Evolutionary conservation across 31 red algal genomes (phyloP), one percentile per base, ranked within the genome.

Genomic region (Asparagopsis taxiformis): DNA sequence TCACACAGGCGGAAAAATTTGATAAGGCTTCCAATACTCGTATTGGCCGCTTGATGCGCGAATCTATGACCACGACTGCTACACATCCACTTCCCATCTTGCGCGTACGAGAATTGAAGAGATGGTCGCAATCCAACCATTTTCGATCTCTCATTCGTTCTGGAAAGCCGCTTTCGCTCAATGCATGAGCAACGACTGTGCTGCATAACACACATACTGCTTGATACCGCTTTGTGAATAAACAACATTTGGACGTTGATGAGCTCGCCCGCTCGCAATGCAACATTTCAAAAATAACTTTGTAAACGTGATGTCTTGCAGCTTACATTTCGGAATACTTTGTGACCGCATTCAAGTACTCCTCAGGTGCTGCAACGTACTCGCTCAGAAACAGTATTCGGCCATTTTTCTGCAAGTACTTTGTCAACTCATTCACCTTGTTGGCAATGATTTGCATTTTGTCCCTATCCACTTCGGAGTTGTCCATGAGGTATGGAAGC

Each of bases 401-500:
- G 8, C 77, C 87, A 41, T 91, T 80, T 29, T 75, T 81, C 54
- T 91, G 65, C 75, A 91, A 54, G 50, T 82, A 91, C 65, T 70
- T 77, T 9, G 59, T 53, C 13, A 91, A 31, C 23, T 91, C 87
- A 55, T 91, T 91, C 0, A 77, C 87, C 51, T 81, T 81, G n/a
- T 91, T 77, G 16, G 87, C 87, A 35, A 91, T 82, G 28, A 50
- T 60, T 23, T 82, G 33, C 69, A 91, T 65, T 6, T 51, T 70
- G 3, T 74, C 69, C 32, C 46, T 62, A 26, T 66, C 61, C 24
- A 81, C 70, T 63, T 80, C 56, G 1, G 43, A 59, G 11, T 39
- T 62, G 24, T 77, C 82, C 1, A 97, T 55, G 36, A 97, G 70
- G 31, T 62, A 77, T 16, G 95, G 95, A 61, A 98, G 73, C 48